Evolutionary conservation across 2,329 filamentous ascomycete genomes (phyloP).

Genomic region (Fusarium chlamydosporum): DNA sequence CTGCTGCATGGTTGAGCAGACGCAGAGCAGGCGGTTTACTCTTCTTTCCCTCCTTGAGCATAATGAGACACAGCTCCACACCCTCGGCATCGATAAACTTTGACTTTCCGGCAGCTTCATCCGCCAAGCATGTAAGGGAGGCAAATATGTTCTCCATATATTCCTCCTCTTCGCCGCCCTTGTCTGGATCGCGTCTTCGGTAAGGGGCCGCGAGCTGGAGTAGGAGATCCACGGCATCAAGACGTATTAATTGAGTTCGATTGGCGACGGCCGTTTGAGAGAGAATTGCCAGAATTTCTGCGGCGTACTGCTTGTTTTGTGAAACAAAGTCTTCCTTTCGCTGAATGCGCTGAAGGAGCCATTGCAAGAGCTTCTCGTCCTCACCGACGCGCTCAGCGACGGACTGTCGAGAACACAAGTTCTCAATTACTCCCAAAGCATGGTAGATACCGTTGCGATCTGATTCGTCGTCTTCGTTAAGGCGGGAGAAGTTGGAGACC

Average conservation of each 20-base stretch:
- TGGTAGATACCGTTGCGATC: conserved; percentile 92
- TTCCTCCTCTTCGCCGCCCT: conserved; percentile 91
- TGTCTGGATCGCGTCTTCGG: conserved; percentile 86
- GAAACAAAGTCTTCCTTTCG: conserved; percentile 75
- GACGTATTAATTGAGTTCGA: conserved; percentile 70
- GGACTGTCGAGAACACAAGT: conserved; percentile 78
- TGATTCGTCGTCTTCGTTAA: conserved; percentile 79
- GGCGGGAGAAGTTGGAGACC: conserved; percentile 80
- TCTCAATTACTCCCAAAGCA: conserved; percentile 85
- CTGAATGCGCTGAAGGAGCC: conserved; percentile 82
- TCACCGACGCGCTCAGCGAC: conserved; percentile 80
- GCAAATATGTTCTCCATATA: conserved; percentile 96
- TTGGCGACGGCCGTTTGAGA: conserved; percentile 81
- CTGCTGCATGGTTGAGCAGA: conserved; percentile 85
- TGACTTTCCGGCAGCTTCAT: conserved; percentile 79
- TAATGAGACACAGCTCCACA: conserved; percentile 89
- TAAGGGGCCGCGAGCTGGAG: conserved; percentile 89
- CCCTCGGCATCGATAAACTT: conserved; percentile 93
- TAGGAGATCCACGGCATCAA: conserved; percentile 82
- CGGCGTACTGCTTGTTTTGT: conserved; percentile 96
- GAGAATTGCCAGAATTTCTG: conserved; percentile 91
- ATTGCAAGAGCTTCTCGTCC: conserved; percentile 77
- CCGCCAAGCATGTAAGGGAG: conserved; percentile 82
- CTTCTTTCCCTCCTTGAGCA: conserved; percentile 90
- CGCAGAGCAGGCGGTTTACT: conserved; percentile 83